Conservation (phyloP, 2,329 filamentous ascomycete genomes). For the Cordyceps tenuipes region DNA sequence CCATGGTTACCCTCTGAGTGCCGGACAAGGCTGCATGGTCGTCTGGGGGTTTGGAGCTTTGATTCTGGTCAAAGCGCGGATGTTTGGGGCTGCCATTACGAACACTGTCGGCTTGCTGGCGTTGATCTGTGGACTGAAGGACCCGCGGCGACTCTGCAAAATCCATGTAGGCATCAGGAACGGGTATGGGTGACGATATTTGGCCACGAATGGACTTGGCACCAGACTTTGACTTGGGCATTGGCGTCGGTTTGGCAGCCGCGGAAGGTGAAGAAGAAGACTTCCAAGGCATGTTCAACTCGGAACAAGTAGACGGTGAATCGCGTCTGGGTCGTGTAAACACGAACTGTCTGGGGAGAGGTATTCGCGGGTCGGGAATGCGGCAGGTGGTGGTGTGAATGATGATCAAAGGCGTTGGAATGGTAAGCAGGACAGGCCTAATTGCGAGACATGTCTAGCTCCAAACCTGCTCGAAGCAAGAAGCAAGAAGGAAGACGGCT, state of each 20-base stretch:
- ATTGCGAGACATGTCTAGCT: constrained; percentile 4
- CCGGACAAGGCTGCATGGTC: background rate
- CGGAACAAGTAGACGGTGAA: background rate
- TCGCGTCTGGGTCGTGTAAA: background rate
- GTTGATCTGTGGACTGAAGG: background rate
- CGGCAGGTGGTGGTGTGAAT: background rate
- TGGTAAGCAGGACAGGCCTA: background rate
- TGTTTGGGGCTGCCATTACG: background rate
- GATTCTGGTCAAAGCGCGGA: background rate
- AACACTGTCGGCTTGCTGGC: background rate
- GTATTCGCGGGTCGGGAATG: background rate
- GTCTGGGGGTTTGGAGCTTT: background rate
- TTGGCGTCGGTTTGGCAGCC: background rate
- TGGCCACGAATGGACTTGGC: constrained; percentile 45
- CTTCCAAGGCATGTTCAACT: constrained; percentile 7
- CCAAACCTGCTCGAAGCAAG: background rate
- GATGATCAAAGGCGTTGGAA: background rate
- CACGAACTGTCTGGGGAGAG: background rate
- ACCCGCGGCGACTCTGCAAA: constrained; percentile 34
- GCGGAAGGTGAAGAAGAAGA: background rate
- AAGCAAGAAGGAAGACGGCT: background rate
- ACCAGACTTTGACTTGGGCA: background rate
- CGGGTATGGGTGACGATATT: constrained; percentile 54
- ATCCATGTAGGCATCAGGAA: constrained; percentile 40
- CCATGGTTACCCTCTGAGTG: background rate